Evolutionary conservation across 345 rosid genomes (phyloP).

Genomic region (Eucalyptus pauciflora): DNA sequence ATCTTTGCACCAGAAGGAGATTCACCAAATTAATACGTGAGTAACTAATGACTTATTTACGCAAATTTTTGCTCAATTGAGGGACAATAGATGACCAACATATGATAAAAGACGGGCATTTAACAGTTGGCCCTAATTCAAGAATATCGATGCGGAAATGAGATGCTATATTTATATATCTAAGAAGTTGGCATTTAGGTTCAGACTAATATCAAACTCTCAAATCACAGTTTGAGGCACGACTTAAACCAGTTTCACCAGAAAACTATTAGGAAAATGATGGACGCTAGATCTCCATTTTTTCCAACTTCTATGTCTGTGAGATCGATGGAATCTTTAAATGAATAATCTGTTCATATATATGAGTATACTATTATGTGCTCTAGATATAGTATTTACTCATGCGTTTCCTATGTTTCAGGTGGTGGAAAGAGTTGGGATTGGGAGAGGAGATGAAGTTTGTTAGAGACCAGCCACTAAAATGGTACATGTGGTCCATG

Average conservation of each 20-base stretch:
- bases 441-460: conserved; percentile 22
- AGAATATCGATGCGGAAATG: background rate
- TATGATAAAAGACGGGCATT: background rate
- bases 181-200: background rate
- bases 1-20: background rate
- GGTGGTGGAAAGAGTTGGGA: conserved; percentile 55
- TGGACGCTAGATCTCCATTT: no score
- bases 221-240: no score
- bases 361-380: background rate
- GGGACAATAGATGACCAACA: background rate
- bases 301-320: no score
- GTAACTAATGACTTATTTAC: background rate
- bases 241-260: background rate
- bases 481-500: conserved; percentile 44
- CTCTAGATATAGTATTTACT: background rate
- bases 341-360: background rate
- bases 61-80: background rate
- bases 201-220: no score
- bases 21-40: background rate
- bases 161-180: background rate
- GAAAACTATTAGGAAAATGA: no score
- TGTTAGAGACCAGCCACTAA: conserved; percentile 41
- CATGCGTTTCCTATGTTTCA: background rate
- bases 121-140: background rate
- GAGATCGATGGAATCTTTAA: background rate